These are phyloP conservation scores for Dioscorea zingiberensis DNA, from an alignment of 106 monocot species.

Conservation along the genomic window DNA sequence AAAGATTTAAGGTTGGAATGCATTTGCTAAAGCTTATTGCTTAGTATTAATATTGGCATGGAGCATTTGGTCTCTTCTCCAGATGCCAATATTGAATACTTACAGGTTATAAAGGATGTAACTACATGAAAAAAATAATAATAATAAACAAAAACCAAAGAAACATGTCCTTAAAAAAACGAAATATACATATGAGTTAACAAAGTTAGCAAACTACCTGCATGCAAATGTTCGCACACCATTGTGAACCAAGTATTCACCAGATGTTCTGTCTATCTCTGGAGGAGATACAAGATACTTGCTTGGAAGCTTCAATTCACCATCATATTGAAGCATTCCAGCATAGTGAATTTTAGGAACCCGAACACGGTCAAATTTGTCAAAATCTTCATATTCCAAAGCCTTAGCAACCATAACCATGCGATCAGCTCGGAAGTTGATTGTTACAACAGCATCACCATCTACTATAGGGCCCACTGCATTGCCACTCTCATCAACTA, in stretches of 20 bases:
- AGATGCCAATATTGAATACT: no score
- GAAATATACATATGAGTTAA: no score
- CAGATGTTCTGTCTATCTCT: slow-evolving; percentile 93
- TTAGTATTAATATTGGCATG: no score
- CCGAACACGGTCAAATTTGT: slow-evolving; percentile 84
- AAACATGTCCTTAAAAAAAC: no score
- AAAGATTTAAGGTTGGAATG: no score
- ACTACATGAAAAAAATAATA: no score
- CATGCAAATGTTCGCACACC: slow-evolving; percentile 90
- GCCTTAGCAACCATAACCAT: slow-evolving; percentile 96
- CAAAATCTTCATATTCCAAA: slow-evolving; percentile 89
- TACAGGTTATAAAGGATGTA: no score
- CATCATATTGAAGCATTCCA: slow-evolving; percentile 99
- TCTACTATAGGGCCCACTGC: slow-evolving; percentile 86
- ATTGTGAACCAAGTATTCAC: slow-evolving; percentile 96
- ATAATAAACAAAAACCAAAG: no score
- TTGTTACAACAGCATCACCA: slow-evolving; percentile 95
- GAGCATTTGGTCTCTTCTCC: no score
- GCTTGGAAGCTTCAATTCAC: slow-evolving; percentile 83
- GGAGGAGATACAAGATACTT: slow-evolving; percentile 89
- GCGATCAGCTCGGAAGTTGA: slow-evolving; percentile 96
- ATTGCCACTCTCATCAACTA: slow-evolving; percentile 77
- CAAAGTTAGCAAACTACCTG: slow-evolving; percentile 40
- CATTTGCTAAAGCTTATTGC: no score
- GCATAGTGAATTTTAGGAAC: slow-evolving; percentile 85